Evolutionary conservation across 768 basidiomycete species (phyloP), one percentile per base, ranked within the genome.

Genomic region (Hypsizygus marmoreus): DNA sequence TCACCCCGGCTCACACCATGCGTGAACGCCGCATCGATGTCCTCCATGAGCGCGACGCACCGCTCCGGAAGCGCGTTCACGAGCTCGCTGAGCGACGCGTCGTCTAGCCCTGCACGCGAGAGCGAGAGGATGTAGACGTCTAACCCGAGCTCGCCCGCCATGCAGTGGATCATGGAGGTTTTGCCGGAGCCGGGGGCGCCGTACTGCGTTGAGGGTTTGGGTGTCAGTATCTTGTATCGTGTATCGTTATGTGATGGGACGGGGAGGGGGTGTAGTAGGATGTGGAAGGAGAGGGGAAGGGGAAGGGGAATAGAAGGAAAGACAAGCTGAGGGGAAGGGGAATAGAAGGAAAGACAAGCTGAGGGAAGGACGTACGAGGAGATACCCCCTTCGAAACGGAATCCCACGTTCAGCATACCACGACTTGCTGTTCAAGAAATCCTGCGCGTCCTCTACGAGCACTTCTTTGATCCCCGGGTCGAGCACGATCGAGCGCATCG

Each of bases 121-220:
- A 88, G 73, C 1, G 82, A 79, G 38, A 88, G 63, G 33, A 86
- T 71, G 63, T 85, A 86, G 17, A 88, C 71, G 50, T 83, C 72
- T n/a, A 88, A 68, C 23, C 70, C 75, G 11, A 88, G 73, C 55
- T 86, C 84, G n/a, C 84, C 81, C 0, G 86, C 86, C 14, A 87
- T 68, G 32, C 76, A 74, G 55, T 84, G 82, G 32, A 87, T 86
- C 43, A 87, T 66, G 22, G 77, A 81, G 0, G 86, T 86, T 58
- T 88, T 88, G 0, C 86, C 86, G 3, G 83, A 79, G 9, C 86
- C 86, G 3, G 86, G 86, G 4, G 76, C 79, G 25, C 86, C 86
- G 51, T 86, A 75, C 79, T 81, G 49, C 3, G 25, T 24, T 46
- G 16, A n/a, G 23, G 19, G 13, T 38, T 29, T n/a, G n/a, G n/a